Evolutionary conservation across 2,329 filamentous ascomycete genomes (phyloP).

Genomic region (Curvularia verruculosa): DNA sequence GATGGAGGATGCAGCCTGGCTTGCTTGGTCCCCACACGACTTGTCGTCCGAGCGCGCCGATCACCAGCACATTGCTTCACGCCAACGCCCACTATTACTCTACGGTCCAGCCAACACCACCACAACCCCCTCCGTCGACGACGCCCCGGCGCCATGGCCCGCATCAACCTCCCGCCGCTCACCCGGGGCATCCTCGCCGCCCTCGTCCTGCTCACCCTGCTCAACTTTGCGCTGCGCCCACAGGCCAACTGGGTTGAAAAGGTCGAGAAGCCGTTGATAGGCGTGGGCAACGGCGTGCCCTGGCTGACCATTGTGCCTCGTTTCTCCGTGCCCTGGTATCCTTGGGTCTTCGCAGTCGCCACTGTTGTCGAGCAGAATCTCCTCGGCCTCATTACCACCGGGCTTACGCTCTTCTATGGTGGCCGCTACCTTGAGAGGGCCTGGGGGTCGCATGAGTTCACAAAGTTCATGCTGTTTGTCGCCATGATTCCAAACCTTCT

Average conservation of each 20-base stretch:
- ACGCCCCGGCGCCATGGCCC: constrained; percentile 63
- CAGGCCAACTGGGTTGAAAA: constrained; percentile 53
- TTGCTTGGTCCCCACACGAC: constrained; percentile 1
- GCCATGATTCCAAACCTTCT: constrained; percentile 80
- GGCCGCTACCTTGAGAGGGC: constrained; percentile 94
- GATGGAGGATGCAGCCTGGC: constrained; percentile 2
- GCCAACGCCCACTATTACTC: background rate
- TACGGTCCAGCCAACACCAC: background rate
- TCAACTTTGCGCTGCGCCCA: constrained; percentile 76
- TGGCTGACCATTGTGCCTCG: constrained; percentile 89
- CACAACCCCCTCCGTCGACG: background rate
- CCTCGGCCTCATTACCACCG: constrained; percentile 80
- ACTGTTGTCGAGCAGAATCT: constrained; percentile 93
- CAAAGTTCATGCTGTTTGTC: constrained; percentile 82
- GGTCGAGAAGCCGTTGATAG: constrained; percentile 51
- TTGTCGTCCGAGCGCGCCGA: constrained; percentile 11
- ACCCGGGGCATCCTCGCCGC: constrained; percentile 80
- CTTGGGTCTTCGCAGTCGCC: constrained; percentile 88
- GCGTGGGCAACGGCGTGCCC: constrained; percentile 71
- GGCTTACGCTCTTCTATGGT: constrained; percentile 83
- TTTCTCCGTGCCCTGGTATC: constrained; percentile 76
- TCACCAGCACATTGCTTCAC: background rate
- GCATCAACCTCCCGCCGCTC: constrained; percentile 90
- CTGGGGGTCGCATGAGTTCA: constrained; percentile 91
- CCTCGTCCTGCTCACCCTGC: constrained; percentile 76